Evolutionary conservation across 352 stramenopile genomes (phyloP), one percentile per base, ranked within the genome.

Genomic region (Globisporangium orthogonon): DNA sequence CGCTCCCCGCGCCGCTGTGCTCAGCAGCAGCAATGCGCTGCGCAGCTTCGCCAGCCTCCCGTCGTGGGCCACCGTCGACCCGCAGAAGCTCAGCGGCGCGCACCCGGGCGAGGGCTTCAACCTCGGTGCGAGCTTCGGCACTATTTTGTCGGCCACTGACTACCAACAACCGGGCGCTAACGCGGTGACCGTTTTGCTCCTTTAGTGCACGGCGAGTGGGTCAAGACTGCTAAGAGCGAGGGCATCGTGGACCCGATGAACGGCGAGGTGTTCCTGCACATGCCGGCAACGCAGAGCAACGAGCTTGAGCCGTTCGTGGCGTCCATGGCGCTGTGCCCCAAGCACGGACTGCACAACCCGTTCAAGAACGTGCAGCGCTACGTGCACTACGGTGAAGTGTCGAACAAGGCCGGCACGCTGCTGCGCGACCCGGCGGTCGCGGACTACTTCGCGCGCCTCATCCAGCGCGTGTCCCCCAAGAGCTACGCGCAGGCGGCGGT

Each of bases 341-440:
- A 99, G 82, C 96, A 94, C 64, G 97, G 97, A 1, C 72, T 99
- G 49, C 97, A 99, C 83, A 99, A 99, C 77, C 96, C 97, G 31
- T 80, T 98, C 50, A 99, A 99, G 83, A 98, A 98, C 68, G 78
- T 96, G 37, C 91, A 99, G 59, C 83, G 96, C 61, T 99, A 98
- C 63, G 45, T 87, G 31, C 52, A 88, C 63, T 94, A 94, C 67
- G 84, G 84, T 23, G 67, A 94, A 37, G 65, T 95, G 18, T 89
- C 74, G 54, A 78, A 89, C 63, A 92, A 93, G 67, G 89, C 89
- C 0, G 89, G 80, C 47, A 73, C 83, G 30, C 70, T 86, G 56
- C 69, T 98, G 54, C 76, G 84, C 15, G 72, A 97, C 51, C 91
- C 95, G 5, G 76, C 96, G 33, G 90, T 98, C 44, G 77, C 88